A percentile compares a stretch with the other conserved stretches of the same genome.
phyloP scores from a whole-genome alignment of 768 basidiomycete genomes.

The Mycena sanguinolenta region DNA sequence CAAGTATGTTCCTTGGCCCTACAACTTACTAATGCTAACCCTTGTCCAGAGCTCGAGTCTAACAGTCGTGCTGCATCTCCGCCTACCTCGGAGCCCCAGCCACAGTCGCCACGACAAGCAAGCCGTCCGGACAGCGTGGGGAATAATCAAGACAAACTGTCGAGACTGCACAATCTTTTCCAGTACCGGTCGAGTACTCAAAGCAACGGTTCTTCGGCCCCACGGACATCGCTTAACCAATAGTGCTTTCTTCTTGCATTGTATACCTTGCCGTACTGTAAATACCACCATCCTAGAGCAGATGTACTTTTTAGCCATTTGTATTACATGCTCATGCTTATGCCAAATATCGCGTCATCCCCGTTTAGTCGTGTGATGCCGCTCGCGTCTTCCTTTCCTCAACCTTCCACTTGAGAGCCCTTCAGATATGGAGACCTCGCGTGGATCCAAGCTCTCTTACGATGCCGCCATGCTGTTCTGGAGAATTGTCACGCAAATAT shows the following conservation, averaged over 20 bases:
- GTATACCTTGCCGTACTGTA: conserved; percentile 31
- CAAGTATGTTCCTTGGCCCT: conserved; percentile 65
- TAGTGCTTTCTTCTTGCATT: conserved; percentile 7
- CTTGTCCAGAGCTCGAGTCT: conserved; percentile 70
- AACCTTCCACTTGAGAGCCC: background rate
- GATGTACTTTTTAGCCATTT: conserved; percentile 16
- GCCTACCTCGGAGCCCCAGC: conserved; percentile 42
- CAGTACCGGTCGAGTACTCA: conserved; percentile 82
- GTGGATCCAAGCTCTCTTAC: conserved; percentile 55
- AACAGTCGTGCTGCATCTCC: conserved; percentile 59
- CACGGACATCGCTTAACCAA: conserved; percentile 39
- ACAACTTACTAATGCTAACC: conserved; percentile 18
- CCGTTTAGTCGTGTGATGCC: background rate
- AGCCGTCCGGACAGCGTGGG: conserved; percentile 49
- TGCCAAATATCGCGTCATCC: background rate
- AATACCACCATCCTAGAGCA: conserved; percentile 9
- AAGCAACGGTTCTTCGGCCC: conserved; percentile 60
- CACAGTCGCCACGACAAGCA: conserved; percentile 52
- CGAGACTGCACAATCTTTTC: conserved; percentile 84
- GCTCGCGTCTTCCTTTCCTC: too few relatives aligned
- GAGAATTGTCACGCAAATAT: conserved; percentile 89
- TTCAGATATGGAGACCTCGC: background rate
- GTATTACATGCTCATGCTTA: conserved; percentile 18
- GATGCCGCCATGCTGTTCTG: conserved; percentile 87
- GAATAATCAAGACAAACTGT: conserved; percentile 73